Evolutionary conservation across 108 stramenopile genomes (phyloP), one percentile per base, ranked within the genome.

Genomic region (Skeletonema menzelii): DNA sequence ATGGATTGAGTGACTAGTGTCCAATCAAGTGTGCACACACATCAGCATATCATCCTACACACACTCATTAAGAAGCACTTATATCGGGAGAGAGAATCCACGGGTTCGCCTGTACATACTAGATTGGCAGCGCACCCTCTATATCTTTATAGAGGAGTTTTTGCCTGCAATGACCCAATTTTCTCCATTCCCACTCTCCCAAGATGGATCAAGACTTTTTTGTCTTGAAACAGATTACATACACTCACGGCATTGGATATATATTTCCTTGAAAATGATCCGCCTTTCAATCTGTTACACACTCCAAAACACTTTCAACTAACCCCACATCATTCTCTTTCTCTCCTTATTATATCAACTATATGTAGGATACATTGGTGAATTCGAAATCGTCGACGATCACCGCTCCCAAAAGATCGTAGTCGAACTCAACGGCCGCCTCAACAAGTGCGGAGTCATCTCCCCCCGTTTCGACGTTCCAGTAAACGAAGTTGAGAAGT

Each of bases 381-480:
- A 99, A 87, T 99, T 99, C 75, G 98, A 98, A 90, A 97, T 99
- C 83, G 80, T 99, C 67, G 99, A 99, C 72, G 99, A 99, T 87
- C 99, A 99, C 90, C 91, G 99, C 73, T 80, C 96, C 63, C 93
- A 97, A 78, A 99, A 99, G 92, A 99, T 99, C 72, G 98, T 99
- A 12, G 82, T 99, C 64, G 97, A 99, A 80, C 85, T 96, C 63
- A 97, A 85, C 59, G 98, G 98, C 22, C 97, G 99, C 70, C 85
- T 99, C 80, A 99, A 99, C 93, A 99, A 99, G 93, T 99, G 98
- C 84, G 98, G 99, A 61, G 98, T 99, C 55, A 96, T 99, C 87
- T 88, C 84, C 60, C 99, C 99, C 42, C 90, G 99, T 64, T 99
- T 99, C 85, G 99, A 99, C 84, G 88, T 97, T 34, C 59, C 64